These are phyloP conservation scores for Polytrichum formosum DNA, from an alignment of 225 moss, liverwort and hornwort species.

Conservation along the genomic window DNA sequence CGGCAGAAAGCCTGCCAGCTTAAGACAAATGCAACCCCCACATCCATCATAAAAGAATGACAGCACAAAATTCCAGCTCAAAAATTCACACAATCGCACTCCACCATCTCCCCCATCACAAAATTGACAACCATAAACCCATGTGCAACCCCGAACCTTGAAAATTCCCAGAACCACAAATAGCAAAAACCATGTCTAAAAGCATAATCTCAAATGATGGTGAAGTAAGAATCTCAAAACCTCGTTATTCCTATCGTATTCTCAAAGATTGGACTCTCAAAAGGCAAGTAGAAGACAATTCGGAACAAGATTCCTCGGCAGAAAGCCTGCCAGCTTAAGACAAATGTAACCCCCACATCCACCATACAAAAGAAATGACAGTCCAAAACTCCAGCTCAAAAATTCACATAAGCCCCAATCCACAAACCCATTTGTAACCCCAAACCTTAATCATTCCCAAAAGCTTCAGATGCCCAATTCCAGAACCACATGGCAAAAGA, in stretches of 20 bases:
- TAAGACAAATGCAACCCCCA: no score
- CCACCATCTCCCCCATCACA: neutral
- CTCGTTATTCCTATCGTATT: no score
- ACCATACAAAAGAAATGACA: neutral
- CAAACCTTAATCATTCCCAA: constrained; percentile 1
- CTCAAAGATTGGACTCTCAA: no score
- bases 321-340: no score
- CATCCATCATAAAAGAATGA: neutral
- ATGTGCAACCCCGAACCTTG: constrained; percentile 3
- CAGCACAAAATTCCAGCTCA: constrained; percentile 1
- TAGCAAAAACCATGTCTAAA: no score
- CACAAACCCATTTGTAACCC: constrained; percentile 4
- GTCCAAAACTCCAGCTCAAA: constrained; percentile 1
- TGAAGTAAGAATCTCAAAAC: no score
- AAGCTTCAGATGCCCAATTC: neutral
- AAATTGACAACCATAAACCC: neutral
- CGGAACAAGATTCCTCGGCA: no score
- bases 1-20: no score
- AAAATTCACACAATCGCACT: neutral
- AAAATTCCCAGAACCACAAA: neutral
- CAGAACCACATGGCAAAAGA: neutral
- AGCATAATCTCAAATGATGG: no score
- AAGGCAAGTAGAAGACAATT: no score
- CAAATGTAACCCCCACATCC: neutral
- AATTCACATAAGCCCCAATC: neutral